Base-by-base conservation (phyloP, 805 yeast species). In the Ogataea saltuana region DNA sequence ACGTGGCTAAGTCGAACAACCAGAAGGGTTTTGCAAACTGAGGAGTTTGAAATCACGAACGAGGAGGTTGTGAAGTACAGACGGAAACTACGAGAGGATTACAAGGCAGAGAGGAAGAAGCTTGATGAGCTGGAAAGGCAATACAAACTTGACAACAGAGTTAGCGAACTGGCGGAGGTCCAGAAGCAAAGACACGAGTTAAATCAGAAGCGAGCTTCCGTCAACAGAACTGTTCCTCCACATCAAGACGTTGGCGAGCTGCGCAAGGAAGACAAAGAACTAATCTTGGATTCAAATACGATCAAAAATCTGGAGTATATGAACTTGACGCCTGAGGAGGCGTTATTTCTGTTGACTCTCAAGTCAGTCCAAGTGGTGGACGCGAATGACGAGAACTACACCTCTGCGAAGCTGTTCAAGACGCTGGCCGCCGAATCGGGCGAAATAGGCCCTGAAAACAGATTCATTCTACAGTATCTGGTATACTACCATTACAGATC, bases 401-500 rank as follows among this genome's bases (percentile, higher is more conserved):
- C 38, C 20, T 4, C 46, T 10, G 41, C 48, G 10, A 28, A 31
- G 12, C 37, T 60, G 4, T 44, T 60, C 20, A 44, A 45, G 19
- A 9, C 34, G 1, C 39, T 58, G 6, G 51, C 46, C 13, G 34
- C 40, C 11, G 33, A 29, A n/a, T 27, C 27, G 28, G 59, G 54
- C 8, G 35, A 23, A 10, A 25, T 48, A 11, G 33, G 44, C 31
- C 63, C 63, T 32, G 69, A 54, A 44, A 68, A 63, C 34, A 45
- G 55, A 19, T 79, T 83, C 48, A 54, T 85, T 2, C 49, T 72
- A 2, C 72, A 76, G 35, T 91, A 85, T 55, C 81, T 80, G 4
- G 90, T 78, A 1, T 91, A 90, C 56, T 95, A 88, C 58, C 89
- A 91, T 60, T 90, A 81, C 64, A 74, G 95, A 40, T 82, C 96